Evolutionary conservation across 2,329 filamentous ascomycete genomes (phyloP).

Genomic region (Triangularia verruculosa): DNA sequence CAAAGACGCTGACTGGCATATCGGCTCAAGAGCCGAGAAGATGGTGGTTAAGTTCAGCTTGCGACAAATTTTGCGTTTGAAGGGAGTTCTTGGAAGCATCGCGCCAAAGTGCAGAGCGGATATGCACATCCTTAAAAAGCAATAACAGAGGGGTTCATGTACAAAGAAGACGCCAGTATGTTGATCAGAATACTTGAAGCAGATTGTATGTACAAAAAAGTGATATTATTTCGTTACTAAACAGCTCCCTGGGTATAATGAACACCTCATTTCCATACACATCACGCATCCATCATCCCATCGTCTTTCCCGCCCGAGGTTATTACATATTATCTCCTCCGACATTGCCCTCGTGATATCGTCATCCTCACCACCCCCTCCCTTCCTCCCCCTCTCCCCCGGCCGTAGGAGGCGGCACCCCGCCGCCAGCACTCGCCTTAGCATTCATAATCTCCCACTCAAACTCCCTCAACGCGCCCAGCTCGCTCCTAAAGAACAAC

Average conservation of each 20-base stretch:
- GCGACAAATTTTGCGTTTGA: too few species aligned
- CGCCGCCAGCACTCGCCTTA: constrained; percentile 33
- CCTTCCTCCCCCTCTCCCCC: background rate
- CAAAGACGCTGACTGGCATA: too few species aligned
- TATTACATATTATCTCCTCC: background rate
- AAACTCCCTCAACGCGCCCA: constrained; percentile 83
- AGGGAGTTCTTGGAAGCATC: too few species aligned
- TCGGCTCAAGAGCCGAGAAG: too few species aligned
- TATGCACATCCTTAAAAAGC: too few species aligned
- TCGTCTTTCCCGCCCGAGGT: background rate
- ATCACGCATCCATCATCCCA: background rate
- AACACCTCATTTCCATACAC: background rate
- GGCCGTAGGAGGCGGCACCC: background rate
- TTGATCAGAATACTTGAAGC: too few species aligned
- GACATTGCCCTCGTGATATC: background rate
- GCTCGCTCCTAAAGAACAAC: constrained; percentile 80
- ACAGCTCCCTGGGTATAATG: background rate
- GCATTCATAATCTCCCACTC: constrained; percentile 85
- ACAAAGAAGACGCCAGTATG: too few species aligned
- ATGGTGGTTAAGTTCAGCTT: too few species aligned
- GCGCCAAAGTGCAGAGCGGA: too few species aligned
- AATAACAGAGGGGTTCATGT: too few species aligned
- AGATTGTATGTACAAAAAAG: too few species aligned
- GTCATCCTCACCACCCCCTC: background rate
- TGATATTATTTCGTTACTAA: background rate